Percentiles rank a stretch among this genome's conserved stretches.
These are phyloP conservation scores for Cryptococcus wingfieldii DNA, from an alignment of 1,284 basidiomycete genomes.

Conservation along the genomic window DNA sequence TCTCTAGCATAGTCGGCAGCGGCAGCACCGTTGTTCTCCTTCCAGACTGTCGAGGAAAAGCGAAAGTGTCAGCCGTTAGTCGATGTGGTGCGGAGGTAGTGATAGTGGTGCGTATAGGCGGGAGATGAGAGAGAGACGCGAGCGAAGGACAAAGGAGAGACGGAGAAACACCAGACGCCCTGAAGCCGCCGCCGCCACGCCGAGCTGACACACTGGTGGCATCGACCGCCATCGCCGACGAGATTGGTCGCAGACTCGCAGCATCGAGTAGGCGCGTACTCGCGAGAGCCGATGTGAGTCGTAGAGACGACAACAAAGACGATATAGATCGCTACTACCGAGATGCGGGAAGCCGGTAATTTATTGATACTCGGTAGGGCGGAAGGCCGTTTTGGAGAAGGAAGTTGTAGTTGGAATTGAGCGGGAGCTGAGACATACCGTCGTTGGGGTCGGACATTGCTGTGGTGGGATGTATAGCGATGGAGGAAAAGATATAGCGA, in stretches of 20 bases:
- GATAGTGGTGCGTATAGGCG: too few relatives aligned
- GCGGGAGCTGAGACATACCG: conserved; percentile 38
- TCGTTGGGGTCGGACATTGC: conserved; percentile 48
- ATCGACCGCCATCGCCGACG: too few relatives aligned
- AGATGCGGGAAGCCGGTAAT: background rate
- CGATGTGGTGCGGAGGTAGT: background rate
- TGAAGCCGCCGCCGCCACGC: too few relatives aligned
- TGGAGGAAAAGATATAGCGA: background rate
- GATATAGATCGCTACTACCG: background rate
- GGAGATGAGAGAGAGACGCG: background rate
- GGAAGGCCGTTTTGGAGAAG: background rate
- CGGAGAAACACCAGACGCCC: background rate
- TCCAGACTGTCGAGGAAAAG: conserved; percentile 34
- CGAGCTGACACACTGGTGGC: too few relatives aligned
- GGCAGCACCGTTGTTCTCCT: conserved; percentile 11
- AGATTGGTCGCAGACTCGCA: too few relatives aligned
- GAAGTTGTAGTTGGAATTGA: background rate
- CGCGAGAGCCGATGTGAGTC: background rate
- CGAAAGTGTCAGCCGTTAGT: conserved; percentile 10
- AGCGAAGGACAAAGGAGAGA: background rate
- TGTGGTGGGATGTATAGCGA: background rate
- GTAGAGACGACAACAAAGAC: background rate
- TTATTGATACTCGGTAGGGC: background rate
- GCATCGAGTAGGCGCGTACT: too few relatives aligned
- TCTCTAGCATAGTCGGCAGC: conserved; percentile 14